phyloP scores from a whole-genome alignment of 75 land plant genomes.

The Ceratopteris richardii region DNA sequence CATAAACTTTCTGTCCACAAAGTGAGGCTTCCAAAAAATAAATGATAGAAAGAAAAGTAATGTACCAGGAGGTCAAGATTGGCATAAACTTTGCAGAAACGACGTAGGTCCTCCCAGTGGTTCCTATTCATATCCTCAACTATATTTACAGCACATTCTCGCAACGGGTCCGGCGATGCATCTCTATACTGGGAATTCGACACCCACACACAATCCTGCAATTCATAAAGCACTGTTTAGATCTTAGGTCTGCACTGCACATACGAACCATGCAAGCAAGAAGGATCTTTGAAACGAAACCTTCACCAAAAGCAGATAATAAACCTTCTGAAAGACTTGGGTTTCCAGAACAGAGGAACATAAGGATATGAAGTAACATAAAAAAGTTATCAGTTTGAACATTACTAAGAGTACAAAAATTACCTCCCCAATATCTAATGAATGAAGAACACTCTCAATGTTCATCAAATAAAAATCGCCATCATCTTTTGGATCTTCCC shows the following conservation, averaged over 20 bases:
- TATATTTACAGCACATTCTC: slow-evolving; percentile 58
- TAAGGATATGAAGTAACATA: no score
- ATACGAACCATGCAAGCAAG: no score
- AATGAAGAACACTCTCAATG: slow-evolving; percentile 62
- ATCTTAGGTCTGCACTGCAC: no score
- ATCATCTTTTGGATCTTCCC: slow-evolving; percentile 35
- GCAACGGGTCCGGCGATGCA: slow-evolving; percentile 75
- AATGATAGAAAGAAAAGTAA: neutral
- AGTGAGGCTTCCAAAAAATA: neutral
- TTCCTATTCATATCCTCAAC: slow-evolving; percentile 75
- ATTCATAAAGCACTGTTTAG: no score
- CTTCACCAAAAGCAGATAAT: no score
- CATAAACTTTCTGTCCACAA: neutral
- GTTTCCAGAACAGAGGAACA: no score
- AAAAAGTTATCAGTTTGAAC: no score
- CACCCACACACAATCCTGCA: slow-evolving; percentile 72
- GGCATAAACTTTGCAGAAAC: slow-evolving; percentile 74
- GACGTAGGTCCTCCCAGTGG: slow-evolving; percentile 70
- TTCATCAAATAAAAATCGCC: slow-evolving; percentile 42
- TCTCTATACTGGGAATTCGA: slow-evolving; percentile 49
- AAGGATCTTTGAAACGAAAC: no score
- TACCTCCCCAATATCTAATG: slow-evolving; percentile 81
- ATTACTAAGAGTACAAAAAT: no score
- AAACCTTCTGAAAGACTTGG: no score
- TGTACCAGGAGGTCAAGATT: slow-evolving; percentile 59